Conservation (phyloP, 2,329 filamentous ascomycete genomes). For the Seiridium unicorne region DNA sequence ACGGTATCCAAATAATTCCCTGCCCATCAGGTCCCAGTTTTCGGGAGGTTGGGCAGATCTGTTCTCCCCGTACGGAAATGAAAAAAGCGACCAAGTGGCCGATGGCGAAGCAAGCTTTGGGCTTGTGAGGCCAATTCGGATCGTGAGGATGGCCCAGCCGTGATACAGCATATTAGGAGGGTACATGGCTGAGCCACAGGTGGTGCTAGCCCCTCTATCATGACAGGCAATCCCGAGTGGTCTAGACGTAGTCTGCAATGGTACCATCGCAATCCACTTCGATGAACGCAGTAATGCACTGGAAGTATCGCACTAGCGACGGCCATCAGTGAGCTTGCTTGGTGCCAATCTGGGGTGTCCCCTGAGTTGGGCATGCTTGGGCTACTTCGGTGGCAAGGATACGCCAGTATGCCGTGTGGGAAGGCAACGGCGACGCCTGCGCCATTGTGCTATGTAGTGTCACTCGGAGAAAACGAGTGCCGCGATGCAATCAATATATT, state of each 20-base stretch:
- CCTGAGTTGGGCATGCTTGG: constrained; percentile 5
- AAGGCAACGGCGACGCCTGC: too few species aligned
- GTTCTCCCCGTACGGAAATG: constrained; percentile 2
- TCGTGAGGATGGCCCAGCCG: constrained; percentile 4
- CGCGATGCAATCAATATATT: too few species aligned
- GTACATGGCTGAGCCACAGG: neutral
- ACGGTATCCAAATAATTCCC: neutral
- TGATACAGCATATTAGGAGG: neutral
- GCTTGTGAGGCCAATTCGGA: neutral
- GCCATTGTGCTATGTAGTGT: too few species aligned
- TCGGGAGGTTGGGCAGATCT: constrained; percentile 5
- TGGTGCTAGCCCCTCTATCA: neutral
- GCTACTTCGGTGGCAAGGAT: neutral
- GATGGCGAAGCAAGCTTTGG: constrained; percentile 9
- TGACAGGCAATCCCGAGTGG: neutral
- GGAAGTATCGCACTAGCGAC: constrained; percentile 1
- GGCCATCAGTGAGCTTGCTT: neutral
- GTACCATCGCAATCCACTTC: neutral
- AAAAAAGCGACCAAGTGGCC: constrained; percentile 10
- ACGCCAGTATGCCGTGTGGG: too few species aligned
- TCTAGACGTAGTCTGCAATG: too few species aligned
- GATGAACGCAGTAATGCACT: neutral
- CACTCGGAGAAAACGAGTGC: too few species aligned
- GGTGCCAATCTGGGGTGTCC: neutral
- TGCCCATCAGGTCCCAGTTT: neutral